Base-by-base conservation (phyloP, 2,329 filamentous ascomycete species). In the Apiospora aurea region DNA sequence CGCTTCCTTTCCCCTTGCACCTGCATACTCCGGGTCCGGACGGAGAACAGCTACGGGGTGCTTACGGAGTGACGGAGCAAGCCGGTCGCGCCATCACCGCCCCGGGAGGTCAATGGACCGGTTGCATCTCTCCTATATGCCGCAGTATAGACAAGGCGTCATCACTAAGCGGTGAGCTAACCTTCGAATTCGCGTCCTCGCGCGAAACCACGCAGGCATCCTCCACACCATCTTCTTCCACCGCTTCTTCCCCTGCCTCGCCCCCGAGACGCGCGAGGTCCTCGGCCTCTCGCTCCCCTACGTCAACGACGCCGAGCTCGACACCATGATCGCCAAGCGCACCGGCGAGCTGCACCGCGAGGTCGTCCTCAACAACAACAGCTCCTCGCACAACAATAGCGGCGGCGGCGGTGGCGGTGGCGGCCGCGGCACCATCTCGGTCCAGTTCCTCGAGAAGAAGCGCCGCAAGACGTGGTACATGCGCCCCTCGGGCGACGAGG, bases 211-310 rank as follows among this genome's bases (percentile, higher is more conserved):
- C 16, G 49, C 78, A 97, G 96, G 93, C 75, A 93, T 98, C 81
- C 89, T 98, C 69, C 95, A 98, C 82, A 97, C 95, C 69, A 98
- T 98, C 82, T 99, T 98, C 90, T 98, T 98, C 88, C 95, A 98
- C 85, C 93, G 96, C 79, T 97, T 96, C 89, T 98, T 98, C 87
- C 94, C 94, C 72, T 92, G 94, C 72, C 89, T 98, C 77, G 87
- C 90, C 57, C 96, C 96, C 7, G 89, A 90, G 75, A 95, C 94
- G 75, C 92, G 94, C 84, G 95, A 98, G 80, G 91, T 98, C 75
- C 91, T 98, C 76, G 95, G 97, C 83, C 89, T 97, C 74, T 95
- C 94, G 46, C 90, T 98, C 41, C 95, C 96, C 69, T 93, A 94
- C 78, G 93, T 98, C 79, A 91, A 95, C 80, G 94, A 98, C 80